Evolutionary conservation across 2,329 filamentous ascomycete species (phyloP).

Genomic region (Laburnicola sp.): DNA sequence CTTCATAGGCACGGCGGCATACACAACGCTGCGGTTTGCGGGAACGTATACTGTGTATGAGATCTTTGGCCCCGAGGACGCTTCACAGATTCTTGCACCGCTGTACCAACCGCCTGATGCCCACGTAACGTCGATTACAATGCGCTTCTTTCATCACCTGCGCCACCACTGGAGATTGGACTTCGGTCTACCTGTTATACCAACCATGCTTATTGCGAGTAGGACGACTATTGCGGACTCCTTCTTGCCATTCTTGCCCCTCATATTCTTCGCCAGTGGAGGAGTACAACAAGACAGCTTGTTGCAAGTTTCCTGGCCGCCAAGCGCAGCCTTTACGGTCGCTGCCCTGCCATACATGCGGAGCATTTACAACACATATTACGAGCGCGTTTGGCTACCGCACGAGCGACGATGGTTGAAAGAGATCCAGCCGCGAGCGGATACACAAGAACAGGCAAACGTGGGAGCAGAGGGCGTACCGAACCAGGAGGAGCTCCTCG

Average conservation of each 20-base stretch:
- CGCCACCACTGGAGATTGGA: slow-evolving; percentile 56
- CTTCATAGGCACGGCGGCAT: slow-evolving; percentile 52
- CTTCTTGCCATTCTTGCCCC: slow-evolving; percentile 64
- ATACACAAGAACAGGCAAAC: slow-evolving; percentile 29
- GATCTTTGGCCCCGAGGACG: slow-evolving; percentile 67
- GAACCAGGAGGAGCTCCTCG: slow-evolving; percentile 14
- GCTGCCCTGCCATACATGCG: slow-evolving; percentile 68
- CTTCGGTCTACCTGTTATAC: slow-evolving; percentile 68
- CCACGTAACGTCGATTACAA: slow-evolving; percentile 35
- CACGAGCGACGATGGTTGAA: slow-evolving; percentile 64
- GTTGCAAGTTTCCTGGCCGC: slow-evolving; percentile 66
- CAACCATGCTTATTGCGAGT: slow-evolving; percentile 68
- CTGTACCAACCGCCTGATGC: slow-evolving; percentile 41
- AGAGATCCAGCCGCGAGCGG: slow-evolving; percentile 62
- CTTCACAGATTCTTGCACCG: slow-evolving; percentile 56
- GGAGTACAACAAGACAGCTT: slow-evolving; percentile 44
- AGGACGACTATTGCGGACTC: slow-evolving; percentile 66
- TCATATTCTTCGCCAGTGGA: slow-evolving; percentile 62
- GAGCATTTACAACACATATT: slow-evolving; percentile 64
- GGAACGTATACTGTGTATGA: slow-evolving; percentile 66
- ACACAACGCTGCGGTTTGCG: slow-evolving; percentile 55
- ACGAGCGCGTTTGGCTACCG: slow-evolving; percentile 61
- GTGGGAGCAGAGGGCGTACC: slow-evolving; percentile 17
- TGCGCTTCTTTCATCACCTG: slow-evolving; percentile 32
- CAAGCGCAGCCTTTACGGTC: slow-evolving; percentile 66